These are phyloP conservation scores for Caryopteris hybrid DNA, from an alignment of 305 asterid genomes.

Conservation along the genomic window DNA sequence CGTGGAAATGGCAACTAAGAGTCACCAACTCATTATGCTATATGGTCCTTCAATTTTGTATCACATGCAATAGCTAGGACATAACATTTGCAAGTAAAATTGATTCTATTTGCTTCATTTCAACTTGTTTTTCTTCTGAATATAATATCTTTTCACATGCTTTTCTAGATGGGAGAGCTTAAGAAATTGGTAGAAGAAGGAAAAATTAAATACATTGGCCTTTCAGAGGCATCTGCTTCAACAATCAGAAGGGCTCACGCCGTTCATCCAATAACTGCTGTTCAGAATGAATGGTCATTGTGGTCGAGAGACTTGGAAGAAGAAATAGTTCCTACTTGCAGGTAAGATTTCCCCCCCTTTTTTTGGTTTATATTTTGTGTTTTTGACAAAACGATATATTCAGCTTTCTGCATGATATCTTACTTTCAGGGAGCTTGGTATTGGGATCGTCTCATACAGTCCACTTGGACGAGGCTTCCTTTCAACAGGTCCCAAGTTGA, in stretches of 20 bases:
- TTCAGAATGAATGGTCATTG: slow-evolving; percentile 68
- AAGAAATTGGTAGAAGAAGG: slow-evolving; percentile 83
- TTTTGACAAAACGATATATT: background rate
- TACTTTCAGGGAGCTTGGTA: slow-evolving; percentile 76
- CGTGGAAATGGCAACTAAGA: background rate
- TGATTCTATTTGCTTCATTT: background rate
- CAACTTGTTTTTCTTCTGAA: background rate
- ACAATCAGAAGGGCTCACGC: slow-evolving; percentile 85
- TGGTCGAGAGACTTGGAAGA: slow-evolving; percentile 70
- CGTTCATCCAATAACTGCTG: slow-evolving; percentile 70
- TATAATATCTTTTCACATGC: background rate
- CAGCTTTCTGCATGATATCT: slow-evolving; percentile 9
- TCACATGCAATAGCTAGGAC: too few species aligned
- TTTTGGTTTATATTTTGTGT: slow-evolving; percentile 4
- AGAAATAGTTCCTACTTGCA: slow-evolving; percentile 66
- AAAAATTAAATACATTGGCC: slow-evolving; percentile 65
- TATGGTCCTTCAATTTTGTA: too few species aligned
- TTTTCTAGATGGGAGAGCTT: slow-evolving; percentile 58
- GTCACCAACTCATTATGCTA: background rate
- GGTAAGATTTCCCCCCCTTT: slow-evolving; percentile 43
- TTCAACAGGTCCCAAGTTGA: slow-evolving; percentile 46
- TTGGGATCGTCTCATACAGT: slow-evolving; percentile 74
- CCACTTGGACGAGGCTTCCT: slow-evolving; percentile 81
- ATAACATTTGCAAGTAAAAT: too few species aligned
- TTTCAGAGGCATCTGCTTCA: slow-evolving; percentile 62